These are phyloP conservation scores for Casuarina equisetifolia DNA, from an alignment of 306 rosid species.

Conservation along the genomic window DNA sequence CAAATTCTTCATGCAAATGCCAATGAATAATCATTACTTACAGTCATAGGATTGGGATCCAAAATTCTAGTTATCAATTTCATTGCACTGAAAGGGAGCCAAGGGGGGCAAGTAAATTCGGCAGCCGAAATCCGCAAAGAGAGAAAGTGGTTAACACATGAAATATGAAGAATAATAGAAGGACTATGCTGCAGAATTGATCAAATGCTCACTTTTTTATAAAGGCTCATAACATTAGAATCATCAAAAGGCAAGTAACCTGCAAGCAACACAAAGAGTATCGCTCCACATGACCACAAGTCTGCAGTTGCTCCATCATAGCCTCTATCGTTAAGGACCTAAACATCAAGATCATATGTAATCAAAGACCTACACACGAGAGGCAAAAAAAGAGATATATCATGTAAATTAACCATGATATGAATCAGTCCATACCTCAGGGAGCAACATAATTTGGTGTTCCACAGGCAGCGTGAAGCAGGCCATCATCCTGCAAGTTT, in stretches of 20 bases:
- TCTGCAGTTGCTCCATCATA: constrained; percentile 96
- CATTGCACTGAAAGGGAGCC: constrained; percentile 91
- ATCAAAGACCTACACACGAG: constrained; percentile 25
- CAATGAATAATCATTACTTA: constrained; percentile 39
- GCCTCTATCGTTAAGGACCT: constrained; percentile 96
- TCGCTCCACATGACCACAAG: constrained; percentile 99
- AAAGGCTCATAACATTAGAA: constrained; percentile 78
- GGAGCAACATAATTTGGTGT: constrained; percentile 98
- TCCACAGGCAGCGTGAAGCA: constrained; percentile 98
- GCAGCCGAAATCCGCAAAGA: constrained; percentile 84
- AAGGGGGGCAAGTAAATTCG: constrained; percentile 88
- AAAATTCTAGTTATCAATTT: constrained; percentile 83
- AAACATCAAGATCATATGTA: constrained; percentile 15
- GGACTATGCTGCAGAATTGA: constrained; percentile 17
- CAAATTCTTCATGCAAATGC: neutral
- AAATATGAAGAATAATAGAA: constrained; percentile 22
- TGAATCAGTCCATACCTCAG: constrained; percentile 63
- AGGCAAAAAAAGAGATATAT: neutral
- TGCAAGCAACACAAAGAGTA: constrained; percentile 95
- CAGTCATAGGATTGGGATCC: constrained; percentile 93
- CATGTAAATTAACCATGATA: constrained; percentile 18
- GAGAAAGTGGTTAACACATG: constrained; percentile 32
- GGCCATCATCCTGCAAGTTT: constrained; percentile 80
- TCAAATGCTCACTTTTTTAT: constrained; percentile 70
- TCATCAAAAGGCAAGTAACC: constrained; percentile 99